These are phyloP conservation scores for Quercus glauca DNA, from an alignment of 306 rosid genomes.

Conservation along the genomic window DNA sequence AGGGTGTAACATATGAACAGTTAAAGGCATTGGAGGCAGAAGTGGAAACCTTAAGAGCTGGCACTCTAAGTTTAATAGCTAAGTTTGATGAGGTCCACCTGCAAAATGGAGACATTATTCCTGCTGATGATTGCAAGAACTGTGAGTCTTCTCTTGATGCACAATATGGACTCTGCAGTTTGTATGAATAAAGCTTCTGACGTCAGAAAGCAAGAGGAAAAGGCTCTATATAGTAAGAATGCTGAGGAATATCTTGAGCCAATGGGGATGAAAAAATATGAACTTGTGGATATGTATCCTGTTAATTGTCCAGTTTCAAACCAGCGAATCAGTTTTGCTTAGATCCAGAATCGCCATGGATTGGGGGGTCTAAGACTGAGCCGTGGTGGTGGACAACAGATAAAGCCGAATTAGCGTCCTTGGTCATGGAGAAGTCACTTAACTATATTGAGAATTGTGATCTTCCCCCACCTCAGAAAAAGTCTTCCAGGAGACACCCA, in stretches of 20 bases:
- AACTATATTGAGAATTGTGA: constrained; percentile 74
- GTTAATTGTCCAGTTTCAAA: constrained; percentile 35
- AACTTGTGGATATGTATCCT: constrained; percentile 34
- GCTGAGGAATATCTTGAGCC: constrained; percentile 18
- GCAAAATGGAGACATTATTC: constrained; percentile 22
- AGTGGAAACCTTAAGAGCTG: constrained; percentile 41
- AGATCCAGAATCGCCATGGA: constrained; percentile 60
- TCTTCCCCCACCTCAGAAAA: constrained; percentile 88
- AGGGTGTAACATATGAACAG: constrained; percentile 53
- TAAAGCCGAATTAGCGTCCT: constrained; percentile 63
- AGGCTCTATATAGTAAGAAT: constrained; percentile 17
- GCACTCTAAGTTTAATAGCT: constrained; percentile 29
- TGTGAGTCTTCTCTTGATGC: constrained; percentile 21
- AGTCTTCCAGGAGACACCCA: constrained; percentile 42
- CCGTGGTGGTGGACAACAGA: constrained; percentile 85
- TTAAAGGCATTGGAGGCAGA: constrained; percentile 40
- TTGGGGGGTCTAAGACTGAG: constrained; percentile 42
- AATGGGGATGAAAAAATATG: constrained; percentile 28
- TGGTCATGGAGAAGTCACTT: constrained; percentile 53
- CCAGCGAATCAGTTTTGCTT: constrained; percentile 35
- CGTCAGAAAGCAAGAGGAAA: constrained; percentile 31
- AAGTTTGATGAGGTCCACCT: neutral
- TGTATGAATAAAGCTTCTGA: constrained; percentile 20
- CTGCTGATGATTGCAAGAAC: constrained; percentile 13
- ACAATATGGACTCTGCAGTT: constrained; percentile 14